A percentile compares a stretch with the other conserved stretches of the same genome.
Evolutionary conservation across 108 stramenopile genomes (phyloP).

Genomic region (Nannochloropsis granulata): DNA sequence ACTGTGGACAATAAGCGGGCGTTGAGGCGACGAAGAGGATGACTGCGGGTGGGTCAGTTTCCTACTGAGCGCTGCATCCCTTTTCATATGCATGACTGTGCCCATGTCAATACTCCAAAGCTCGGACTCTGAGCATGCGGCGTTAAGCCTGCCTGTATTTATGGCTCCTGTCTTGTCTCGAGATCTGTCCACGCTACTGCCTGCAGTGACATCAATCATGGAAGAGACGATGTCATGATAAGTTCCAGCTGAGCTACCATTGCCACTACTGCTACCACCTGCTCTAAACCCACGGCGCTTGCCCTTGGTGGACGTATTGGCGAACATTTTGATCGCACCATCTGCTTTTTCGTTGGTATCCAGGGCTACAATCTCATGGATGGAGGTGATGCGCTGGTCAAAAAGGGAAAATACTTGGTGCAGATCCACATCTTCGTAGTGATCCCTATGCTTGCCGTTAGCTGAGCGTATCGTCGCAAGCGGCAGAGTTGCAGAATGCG

Average conservation of each 20-base stretch:
- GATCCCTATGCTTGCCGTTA: neutral
- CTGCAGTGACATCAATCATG: too few species aligned
- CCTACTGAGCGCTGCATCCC: neutral
- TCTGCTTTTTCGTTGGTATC: neutral
- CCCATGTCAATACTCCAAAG: neutral
- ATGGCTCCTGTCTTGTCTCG: too few species aligned
- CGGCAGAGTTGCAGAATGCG: neutral
- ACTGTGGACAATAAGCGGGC: too few species aligned
- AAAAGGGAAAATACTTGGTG: neutral
- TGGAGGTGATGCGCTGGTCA: neutral
- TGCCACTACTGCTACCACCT: too few species aligned
- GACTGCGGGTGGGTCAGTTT: neutral
- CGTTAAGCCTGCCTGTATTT: neutral
- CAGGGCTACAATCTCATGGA: neutral
- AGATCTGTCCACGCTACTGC: too few species aligned
- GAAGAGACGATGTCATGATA: too few species aligned
- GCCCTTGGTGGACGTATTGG: neutral
- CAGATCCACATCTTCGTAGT: neutral
- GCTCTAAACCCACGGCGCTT: neutral
- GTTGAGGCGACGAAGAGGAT: too few species aligned
- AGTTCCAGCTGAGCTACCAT: too few species aligned
- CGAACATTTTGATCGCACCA: neutral
- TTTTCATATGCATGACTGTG: neutral
- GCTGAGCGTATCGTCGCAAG: neutral
- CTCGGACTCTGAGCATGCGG: neutral